phyloP scores from a whole-genome alignment of 768 basidiomycete species.

The Xerocomellus intermedius region DNA sequence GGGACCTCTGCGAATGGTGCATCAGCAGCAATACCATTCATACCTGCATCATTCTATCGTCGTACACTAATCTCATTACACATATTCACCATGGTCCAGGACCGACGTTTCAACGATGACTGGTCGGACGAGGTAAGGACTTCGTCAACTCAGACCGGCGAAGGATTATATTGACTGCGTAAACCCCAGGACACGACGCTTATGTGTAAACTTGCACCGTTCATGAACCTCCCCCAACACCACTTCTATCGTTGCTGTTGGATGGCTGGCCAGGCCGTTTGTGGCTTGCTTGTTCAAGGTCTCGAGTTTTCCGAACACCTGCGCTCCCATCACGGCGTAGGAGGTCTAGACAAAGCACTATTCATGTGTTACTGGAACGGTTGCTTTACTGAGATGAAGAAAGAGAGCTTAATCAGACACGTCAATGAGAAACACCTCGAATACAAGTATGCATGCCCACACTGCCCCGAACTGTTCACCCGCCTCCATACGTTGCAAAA shows the following conservation, averaged over 20 bases:
- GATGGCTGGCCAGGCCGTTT: background rate
- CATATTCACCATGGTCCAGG: slow-evolving; percentile 2
- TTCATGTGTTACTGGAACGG: slow-evolving; percentile 20
- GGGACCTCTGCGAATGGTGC: background rate
- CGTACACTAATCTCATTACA: background rate
- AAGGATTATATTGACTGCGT: slow-evolving; percentile 1
- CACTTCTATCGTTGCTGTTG: slow-evolving; percentile 19
- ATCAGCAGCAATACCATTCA: slow-evolving; percentile 7
- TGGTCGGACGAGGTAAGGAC: slow-evolving; percentile 14
- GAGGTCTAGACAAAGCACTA: slow-evolving; percentile 7
- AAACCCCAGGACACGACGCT: slow-evolving; percentile 18
- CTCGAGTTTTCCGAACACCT: slow-evolving; percentile 21
- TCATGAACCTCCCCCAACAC: background rate
- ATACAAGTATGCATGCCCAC: slow-evolving; percentile 11
- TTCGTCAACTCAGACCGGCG: background rate
- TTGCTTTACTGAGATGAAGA: slow-evolving; percentile 24
- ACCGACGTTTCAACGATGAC: background rate
- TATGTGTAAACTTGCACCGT: background rate
- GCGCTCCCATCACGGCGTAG: slow-evolving; percentile 19
- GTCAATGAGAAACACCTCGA: slow-evolving; percentile 26
- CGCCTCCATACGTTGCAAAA: slow-evolving; percentile 20
- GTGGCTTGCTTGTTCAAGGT: slow-evolving; percentile 3
- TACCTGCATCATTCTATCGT: background rate
- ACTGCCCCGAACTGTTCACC: slow-evolving; percentile 25
- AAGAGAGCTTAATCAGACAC: slow-evolving; percentile 29